Evolutionary conservation across 345 rosid genomes (phyloP).

Genomic region (Bruguiera sexangula): DNA sequence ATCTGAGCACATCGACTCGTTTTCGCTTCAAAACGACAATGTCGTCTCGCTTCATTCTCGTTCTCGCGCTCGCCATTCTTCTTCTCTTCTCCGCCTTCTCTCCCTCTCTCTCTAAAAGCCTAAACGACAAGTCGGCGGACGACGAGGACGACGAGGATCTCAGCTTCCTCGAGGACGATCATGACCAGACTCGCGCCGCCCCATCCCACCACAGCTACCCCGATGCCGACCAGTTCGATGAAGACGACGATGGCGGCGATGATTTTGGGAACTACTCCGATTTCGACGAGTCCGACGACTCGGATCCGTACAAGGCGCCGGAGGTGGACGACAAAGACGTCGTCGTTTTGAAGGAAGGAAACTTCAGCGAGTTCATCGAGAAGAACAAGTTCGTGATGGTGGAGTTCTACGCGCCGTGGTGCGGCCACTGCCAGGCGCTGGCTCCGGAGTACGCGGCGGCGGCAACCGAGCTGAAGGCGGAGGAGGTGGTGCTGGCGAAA

Average conservation of each 20-base stretch:
- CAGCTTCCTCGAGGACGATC: conserved; percentile 74
- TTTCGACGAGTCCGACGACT: conserved; percentile 47
- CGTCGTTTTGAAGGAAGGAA: conserved; percentile 68
- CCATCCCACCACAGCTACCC: conserved; percentile 12
- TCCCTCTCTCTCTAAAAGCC: conserved; percentile 36
- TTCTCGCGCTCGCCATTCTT: conserved; percentile 40
- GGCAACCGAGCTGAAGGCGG: conserved; percentile 75
- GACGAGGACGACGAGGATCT: conserved; percentile 64
- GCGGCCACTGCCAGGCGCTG: conserved; percentile 92
- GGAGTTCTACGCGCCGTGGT: conserved; percentile 99
- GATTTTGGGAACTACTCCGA: conserved; percentile 55
- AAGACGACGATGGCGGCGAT: conserved; percentile 35
- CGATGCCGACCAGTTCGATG: conserved; percentile 29
- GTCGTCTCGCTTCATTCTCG: conserved; percentile 23
- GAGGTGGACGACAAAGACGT: conserved; percentile 87
- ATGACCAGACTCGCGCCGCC: conserved; percentile 21
- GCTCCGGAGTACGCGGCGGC: conserved; percentile 99
- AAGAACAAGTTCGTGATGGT: conserved; percentile 80
- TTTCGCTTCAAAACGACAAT: conserved; percentile 17
- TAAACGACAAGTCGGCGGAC: conserved; percentile 5
- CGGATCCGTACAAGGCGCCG: conserved; percentile 53
- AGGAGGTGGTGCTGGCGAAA: conserved; percentile 76
- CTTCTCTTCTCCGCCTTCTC: conserved; percentile 49
- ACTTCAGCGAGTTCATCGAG: conserved; percentile 65
- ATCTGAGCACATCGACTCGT: not conserved